These are phyloP conservation scores for Sarocladium kiliense DNA, from an alignment of 2,329 filamentous ascomycete genomes.

Conservation along the genomic window DNA sequence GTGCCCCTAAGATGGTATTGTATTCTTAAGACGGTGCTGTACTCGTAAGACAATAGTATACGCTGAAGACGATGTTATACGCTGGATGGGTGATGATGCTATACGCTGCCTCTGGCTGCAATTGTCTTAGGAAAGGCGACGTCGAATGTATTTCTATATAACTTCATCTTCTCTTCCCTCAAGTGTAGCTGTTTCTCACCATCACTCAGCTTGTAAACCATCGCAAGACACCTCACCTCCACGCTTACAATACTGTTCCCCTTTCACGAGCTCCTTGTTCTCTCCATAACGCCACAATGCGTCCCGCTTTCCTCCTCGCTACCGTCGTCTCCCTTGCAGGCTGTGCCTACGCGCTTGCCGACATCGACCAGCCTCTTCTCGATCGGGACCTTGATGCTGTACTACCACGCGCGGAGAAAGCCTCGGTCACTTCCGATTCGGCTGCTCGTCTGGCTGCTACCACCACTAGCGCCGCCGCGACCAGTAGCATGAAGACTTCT, in stretches of 20 bases:
- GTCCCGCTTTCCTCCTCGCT: not conserved
- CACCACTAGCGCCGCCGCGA: not conserved
- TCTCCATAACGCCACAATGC: not conserved
- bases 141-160: not conserved
- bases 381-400: not conserved
- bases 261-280: not conserved
- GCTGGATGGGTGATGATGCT: not conserved
- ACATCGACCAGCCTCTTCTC: constrained; percentile 4
- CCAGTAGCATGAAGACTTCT: not conserved
- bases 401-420: not conserved
- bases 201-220: not conserved
- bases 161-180: not conserved
- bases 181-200: not conserved
- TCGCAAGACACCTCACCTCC: not conserved
- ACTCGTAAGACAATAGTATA: too few species aligned
- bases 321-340: not conserved
- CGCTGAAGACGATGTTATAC: not conserved
- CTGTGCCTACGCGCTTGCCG: not conserved
- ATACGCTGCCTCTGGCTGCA: not conserved
- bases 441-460: not conserved
- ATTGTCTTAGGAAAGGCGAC: not conserved
- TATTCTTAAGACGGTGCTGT: not conserved
- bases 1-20: not conserved
- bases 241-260: not conserved
- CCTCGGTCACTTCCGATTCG: not conserved